Base-by-base conservation (phyloP, 768 basidiomycete species). In the Xerocomellus intermedius region DNA sequence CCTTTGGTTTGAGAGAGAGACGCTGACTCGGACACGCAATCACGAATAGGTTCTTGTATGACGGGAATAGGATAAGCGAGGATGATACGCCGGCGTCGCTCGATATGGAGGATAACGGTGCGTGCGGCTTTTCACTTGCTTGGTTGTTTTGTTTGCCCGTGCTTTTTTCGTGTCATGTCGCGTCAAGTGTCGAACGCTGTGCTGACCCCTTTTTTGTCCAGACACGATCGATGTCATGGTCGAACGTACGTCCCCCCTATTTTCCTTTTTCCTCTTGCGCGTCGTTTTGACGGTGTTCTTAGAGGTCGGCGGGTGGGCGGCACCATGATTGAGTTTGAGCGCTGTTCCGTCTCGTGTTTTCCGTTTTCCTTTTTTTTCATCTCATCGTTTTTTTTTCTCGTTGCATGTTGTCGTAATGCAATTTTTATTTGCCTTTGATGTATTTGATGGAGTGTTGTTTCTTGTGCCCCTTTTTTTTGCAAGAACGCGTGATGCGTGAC, bases 201-300 rank as follows among this genome's bases (percentile, higher is more conserved):
- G 39, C 32, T 58, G 30, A 57, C 50, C 56, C 52, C 43, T 55
- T 30, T 53, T 48, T 38, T n/a, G 8, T 38, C 12, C 24, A 86
- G 94, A 98, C 69, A 86, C 92, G 8, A 94, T 98, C 73, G 94
- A 98, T 79, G 94, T 95, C 58, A 91, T 94, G 88, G 89, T 96
- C 56, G 93, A 96, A 77, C 94, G 93, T 95, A 76, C 60, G 86
- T 48, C n/a, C 10, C 63, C 50, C n/a, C n/a, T n/a, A n/a, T 53
- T 7, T 50, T 49, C 57, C 35, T 21, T 16, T 39, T 22, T 16
- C 26, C 21, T 19, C 35, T 16, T 3, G 4, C 17, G 14, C 12
- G 30, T 14, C 3, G 2, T 22, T 32, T 50, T 60, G 38, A 54
- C 17, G 35, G n/a, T 4, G 5, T 37, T 22, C 7, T 19, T 22